These are phyloP conservation scores for Trametes gibbosa DNA, from an alignment of 768 basidiomycete species.

Conservation along the genomic window DNA sequence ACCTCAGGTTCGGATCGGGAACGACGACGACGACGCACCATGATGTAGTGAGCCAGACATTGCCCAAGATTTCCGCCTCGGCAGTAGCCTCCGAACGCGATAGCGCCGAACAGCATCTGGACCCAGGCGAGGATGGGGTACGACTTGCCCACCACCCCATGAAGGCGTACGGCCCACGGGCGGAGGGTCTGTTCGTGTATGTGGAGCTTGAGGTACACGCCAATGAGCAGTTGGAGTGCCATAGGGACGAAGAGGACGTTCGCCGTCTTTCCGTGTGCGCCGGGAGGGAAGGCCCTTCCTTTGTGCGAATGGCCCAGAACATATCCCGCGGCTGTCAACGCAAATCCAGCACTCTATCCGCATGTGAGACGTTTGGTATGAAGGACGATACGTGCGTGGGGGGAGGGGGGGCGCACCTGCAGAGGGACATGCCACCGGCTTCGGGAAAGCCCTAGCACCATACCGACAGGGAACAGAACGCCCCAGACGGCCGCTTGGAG, in stretches of 20 bases:
- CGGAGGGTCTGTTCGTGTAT: constrained; percentile 75
- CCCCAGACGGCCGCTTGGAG: constrained; percentile 84
- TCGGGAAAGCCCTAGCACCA: constrained; percentile 71
- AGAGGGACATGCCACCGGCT: constrained; percentile 91
- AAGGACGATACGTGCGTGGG: no score
- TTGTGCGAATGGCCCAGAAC: constrained; percentile 84
- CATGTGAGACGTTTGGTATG: no score
- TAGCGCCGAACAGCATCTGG: constrained; percentile 85
- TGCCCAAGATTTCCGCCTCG: constrained; percentile 75
- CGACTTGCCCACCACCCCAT: constrained; percentile 77
- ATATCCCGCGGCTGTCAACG: constrained; percentile 69
- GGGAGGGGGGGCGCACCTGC: constrained; percentile 52
- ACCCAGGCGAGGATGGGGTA: constrained; percentile 88
- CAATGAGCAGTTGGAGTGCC: constrained; percentile 61
- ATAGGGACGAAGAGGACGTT: constrained; percentile 66
- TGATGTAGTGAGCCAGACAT: constrained; percentile 86
- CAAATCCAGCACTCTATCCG: constrained; percentile 61
- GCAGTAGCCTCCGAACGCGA: constrained; percentile 76
- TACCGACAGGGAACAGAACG: constrained; percentile 79
- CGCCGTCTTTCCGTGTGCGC: constrained; percentile 71
- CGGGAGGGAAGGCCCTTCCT: constrained; percentile 72
- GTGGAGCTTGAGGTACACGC: constrained; percentile 91
- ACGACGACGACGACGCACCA: constrained; percentile 41
- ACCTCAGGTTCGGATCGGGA: background rate
- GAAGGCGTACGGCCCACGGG: constrained; percentile 65